Conservation (phyloP, 2,329 filamentous ascomycete species). For the Fonsecaea multimorphosa region DNA sequence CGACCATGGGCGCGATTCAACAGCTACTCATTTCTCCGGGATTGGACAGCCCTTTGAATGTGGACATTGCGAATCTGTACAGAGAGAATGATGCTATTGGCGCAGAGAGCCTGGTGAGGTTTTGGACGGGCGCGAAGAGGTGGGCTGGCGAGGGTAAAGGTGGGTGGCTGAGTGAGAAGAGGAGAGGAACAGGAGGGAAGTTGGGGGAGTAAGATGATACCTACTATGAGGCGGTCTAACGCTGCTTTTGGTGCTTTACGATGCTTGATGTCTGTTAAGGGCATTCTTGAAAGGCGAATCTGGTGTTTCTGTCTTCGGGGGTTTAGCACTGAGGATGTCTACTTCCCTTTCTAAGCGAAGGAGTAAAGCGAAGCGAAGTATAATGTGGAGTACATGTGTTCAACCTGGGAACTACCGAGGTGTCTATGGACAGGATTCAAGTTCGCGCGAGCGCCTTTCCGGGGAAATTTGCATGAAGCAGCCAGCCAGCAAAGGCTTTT, state of each 20-base stretch:
- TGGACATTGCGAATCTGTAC: conserved; percentile 55
- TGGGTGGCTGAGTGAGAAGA: conserved; percentile 38
- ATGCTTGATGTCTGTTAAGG: neutral
- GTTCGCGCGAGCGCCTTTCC: neutral
- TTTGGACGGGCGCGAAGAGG: conserved; percentile 55
- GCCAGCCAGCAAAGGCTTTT: neutral
- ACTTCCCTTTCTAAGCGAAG: neutral
- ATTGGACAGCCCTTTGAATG: conserved; percentile 56
- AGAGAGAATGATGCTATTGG: conserved; percentile 53
- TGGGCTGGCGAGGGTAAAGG: conserved; percentile 48
- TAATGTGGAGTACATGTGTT: neutral
- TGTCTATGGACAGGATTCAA: neutral
- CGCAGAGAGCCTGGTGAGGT: conserved; percentile 55
- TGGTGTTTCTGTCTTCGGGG: neutral
- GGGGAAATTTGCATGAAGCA: neutral
- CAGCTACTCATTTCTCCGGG: conserved; percentile 54
- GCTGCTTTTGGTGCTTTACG: neutral
- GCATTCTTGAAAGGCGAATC: neutral
- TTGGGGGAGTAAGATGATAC: conserved; percentile 18
- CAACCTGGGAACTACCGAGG: neutral
- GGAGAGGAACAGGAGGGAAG: conserved; percentile 37
- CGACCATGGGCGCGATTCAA: conserved; percentile 55
- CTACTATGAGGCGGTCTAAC: neutral
- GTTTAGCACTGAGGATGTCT: neutral
- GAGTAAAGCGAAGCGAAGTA: neutral